Percentiles rank a stretch among this genome's conserved stretches.
These are phyloP conservation scores for Ilyonectria mors-panacis DNA, from an alignment of 2,329 filamentous ascomycete genomes.

Conservation along the genomic window DNA sequence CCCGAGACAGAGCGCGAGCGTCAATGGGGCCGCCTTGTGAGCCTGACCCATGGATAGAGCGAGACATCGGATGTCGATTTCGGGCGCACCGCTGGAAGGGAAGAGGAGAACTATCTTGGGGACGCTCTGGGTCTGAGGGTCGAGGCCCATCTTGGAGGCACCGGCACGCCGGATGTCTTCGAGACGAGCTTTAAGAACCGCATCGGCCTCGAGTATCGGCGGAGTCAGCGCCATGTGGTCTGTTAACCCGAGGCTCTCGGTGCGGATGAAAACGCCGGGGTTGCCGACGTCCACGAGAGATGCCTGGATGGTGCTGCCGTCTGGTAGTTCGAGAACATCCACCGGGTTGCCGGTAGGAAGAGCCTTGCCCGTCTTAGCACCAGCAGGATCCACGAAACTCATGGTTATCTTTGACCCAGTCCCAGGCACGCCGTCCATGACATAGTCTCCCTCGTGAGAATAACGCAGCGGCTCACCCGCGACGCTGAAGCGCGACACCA, in stretches of 20 bases:
- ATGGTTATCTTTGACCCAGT: slow-evolving; percentile 70
- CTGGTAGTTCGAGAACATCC: slow-evolving; percentile 62
- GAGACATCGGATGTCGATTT: slow-evolving; percentile 60
- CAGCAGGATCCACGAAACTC: slow-evolving; percentile 74
- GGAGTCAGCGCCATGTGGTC: slow-evolving; percentile 67
- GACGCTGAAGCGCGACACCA: slow-evolving; percentile 71
- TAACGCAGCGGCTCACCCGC: slow-evolving; percentile 53
- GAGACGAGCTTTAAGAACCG: slow-evolving; percentile 61
- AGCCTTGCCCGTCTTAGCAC: slow-evolving; percentile 72
- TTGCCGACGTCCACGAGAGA: slow-evolving; percentile 76
- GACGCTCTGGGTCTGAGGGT: slow-evolving; percentile 62
- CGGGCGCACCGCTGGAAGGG: slow-evolving; percentile 49
- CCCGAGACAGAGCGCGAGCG: slow-evolving; percentile 66
- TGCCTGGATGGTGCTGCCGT: slow-evolving; percentile 58
- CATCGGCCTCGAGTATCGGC: slow-evolving; percentile 64
- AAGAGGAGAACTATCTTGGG: slow-evolving; percentile 72
- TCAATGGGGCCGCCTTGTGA: slow-evolving; percentile 70
- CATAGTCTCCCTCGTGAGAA: slow-evolving; percentile 64
- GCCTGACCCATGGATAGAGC: slow-evolving; percentile 70
- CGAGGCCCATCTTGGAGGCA: slow-evolving; percentile 74
- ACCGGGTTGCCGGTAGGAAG: slow-evolving; percentile 66
- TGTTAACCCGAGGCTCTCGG: slow-evolving; percentile 63
- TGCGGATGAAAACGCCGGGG: slow-evolving; percentile 74
- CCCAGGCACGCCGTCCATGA: slow-evolving; percentile 76
- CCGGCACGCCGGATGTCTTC: slow-evolving; percentile 71